Evolutionary conservation across 2,329 filamentous ascomycete genomes (phyloP).

Genomic region (Hypoxylon sp.): DNA sequence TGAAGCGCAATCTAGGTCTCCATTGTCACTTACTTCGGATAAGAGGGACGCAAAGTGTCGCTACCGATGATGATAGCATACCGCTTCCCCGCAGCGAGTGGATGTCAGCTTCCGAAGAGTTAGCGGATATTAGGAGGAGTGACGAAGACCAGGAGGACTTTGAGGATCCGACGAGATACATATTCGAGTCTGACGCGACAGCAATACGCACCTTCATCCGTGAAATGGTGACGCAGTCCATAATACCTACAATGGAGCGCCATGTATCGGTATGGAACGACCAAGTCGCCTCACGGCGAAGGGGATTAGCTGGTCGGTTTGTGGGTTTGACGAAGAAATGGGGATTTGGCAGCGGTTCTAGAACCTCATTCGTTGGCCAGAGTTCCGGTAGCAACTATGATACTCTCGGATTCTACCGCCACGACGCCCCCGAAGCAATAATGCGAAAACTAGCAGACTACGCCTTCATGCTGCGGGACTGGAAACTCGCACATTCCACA

Average conservation of each 20-base stretch:
- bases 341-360: slow-evolving; percentile 79
- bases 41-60: slow-evolving; percentile 84
- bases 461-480: slow-evolving; percentile 96
- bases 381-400: slow-evolving; percentile 78
- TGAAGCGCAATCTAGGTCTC: slow-evolving; percentile 98
- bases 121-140: slow-evolving; percentile 77
- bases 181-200: slow-evolving; percentile 92
- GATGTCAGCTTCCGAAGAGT: slow-evolving; percentile 88
- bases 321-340: slow-evolving; percentile 94
- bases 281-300: slow-evolving; percentile 89
- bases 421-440: slow-evolving; percentile 86
- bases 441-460: slow-evolving; percentile 96
- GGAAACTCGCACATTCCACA: slow-evolving; percentile 89
- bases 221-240: slow-evolving; percentile 94
- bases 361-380: slow-evolving; percentile 68
- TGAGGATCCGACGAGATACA: slow-evolving; percentile 78
- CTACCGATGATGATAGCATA: slow-evolving; percentile 92
- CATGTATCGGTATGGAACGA: slow-evolving; percentile 95
- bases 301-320: slow-evolving; percentile 91
- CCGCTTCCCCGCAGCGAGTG: slow-evolving; percentile 86
- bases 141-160: slow-evolving; percentile 79
- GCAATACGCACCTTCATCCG: slow-evolving; percentile 90
- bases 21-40: slow-evolving; percentile 93
- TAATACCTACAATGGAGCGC: slow-evolving; percentile 96
- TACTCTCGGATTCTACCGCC: slow-evolving; percentile 81